Base-by-base conservation (phyloP, 2,329 filamentous ascomycete genomes). In the Alternaria rosae region DNA sequence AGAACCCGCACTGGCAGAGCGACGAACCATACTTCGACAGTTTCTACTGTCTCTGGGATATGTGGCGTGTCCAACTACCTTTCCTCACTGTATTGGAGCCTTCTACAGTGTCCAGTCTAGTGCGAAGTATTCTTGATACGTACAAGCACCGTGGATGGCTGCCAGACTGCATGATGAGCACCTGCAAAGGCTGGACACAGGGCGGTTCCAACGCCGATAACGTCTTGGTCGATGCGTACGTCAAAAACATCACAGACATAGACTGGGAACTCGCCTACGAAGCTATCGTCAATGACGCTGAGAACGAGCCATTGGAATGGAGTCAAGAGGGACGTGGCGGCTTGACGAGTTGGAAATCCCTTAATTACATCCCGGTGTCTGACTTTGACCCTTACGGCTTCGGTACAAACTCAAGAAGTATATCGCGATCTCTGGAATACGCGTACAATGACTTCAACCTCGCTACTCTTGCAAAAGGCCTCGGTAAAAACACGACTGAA, bases 131-230 rank as follows among this genome's bases (percentile, higher is more conserved):
- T 30, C 86, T 93, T 17, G 90, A 92, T 61, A 92, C 87, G 1
- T 93, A 92, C 68, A 84, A 87, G 25, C 85, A 92, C 58, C 85
- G 90, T 66, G 91, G 91, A 2, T 92, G 89, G 83, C 81, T 93
- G 1, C 91, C 91, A 0, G 91, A 93, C 70, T 93, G 91, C 65
- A 87, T 89, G 35, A 93, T 93, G 91, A 88, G 85, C n/a, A 82
- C 92, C 2, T 91, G 87, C 74, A 91, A 90, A 73, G 91, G 91
- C 0, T 90, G 86, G 70, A 93, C 91, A 0, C 91, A 93, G 79
- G 90, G 91, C 11, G 91, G 91, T 0, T 92, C 89, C 0, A 92
- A 93, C 61, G 91, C 91, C 3, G 91, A 93, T 70, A 85, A 90
- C 15, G 84, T 93, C 0, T 79, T 93, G 3, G 87, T 88, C 0